phyloP scores from a whole-genome alignment of 805 yeast species.

The Starmerella kuoi region DNA sequence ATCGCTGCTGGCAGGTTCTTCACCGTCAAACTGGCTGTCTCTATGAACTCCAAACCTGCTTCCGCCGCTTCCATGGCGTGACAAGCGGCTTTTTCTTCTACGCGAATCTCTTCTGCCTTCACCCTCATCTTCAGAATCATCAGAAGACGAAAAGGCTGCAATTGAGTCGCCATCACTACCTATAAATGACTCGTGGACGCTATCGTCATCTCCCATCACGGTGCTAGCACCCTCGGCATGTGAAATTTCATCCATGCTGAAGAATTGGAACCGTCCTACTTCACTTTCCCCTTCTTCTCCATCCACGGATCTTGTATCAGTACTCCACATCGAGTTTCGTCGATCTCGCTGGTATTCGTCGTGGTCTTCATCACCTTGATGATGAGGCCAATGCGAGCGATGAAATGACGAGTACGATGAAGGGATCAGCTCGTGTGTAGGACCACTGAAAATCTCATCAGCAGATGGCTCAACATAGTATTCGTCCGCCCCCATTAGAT shows the following conservation, averaged over 20 bases:
- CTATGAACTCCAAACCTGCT: background rate
- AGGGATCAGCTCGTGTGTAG: constrained; percentile 57
- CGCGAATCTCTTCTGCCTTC: background rate
- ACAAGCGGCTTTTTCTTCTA: background rate
- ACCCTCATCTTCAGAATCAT: background rate
- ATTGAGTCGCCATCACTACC: constrained; percentile 2
- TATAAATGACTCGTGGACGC: constrained; percentile 20
- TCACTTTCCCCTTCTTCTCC: constrained; percentile 9
- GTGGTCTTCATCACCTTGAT: constrained; percentile 14
- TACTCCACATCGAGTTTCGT: constrained; percentile 15
- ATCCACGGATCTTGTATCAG: constrained; percentile 6
- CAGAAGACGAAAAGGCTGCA: constrained; percentile 3
- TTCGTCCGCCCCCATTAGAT: constrained; percentile 20
- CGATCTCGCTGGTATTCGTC: constrained; percentile 5
- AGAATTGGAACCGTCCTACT: constrained; percentile 48
- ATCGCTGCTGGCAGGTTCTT: background rate
- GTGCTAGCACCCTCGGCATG: constrained; percentile 76
- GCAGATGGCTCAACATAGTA: constrained; percentile 25
- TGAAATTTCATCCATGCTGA: constrained; percentile 71
- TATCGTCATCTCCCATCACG: constrained; percentile 37
- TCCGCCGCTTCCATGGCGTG: background rate
- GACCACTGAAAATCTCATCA: constrained; percentile 58
- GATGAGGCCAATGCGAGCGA: constrained; percentile 29
- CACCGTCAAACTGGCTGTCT: background rate
- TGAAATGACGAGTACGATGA: constrained; percentile 59